Evolutionary conservation across 202 grass and related monocot genomes (phyloP), one percentile per base, ranked within the genome.

Genomic region (Schoenoplectus triqueter): DNA sequence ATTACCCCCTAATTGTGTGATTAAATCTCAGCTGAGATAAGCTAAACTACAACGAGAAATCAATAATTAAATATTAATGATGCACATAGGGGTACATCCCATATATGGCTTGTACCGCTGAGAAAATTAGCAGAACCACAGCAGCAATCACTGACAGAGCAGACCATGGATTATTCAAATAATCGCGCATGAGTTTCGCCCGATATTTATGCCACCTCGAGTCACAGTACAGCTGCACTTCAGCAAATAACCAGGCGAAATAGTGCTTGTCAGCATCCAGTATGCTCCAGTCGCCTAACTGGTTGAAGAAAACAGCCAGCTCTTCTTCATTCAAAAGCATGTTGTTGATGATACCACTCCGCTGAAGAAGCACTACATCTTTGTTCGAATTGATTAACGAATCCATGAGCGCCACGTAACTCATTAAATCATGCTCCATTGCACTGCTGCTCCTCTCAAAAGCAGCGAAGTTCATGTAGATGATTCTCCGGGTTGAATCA

Each of bases 161-260:
- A 39, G 91, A 86, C 88, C 91, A 93, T 0, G 91, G 91, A 76
- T 93, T 93, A 56, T 89, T 88, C 64, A 90, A 90, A 85, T 90
- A 93, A 61, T 93, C 91, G 18, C 88, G 91, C 70, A 64, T 84
- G 9, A 93, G 79, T 67, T 88, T 81, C 21, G 88, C 86, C 42
- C 88, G 88, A 84, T 93, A 89, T 0, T 89, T 45, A 69, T 88
- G 89, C 91, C 91, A 93, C 77, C 88, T 88, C 0, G 77, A 85
- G 0, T 89, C 86, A 41, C 81, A 74, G 81, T 93, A 82, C 39
- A 0, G 55, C 42, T 31, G 3, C 3, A 93, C 91, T 39, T 87
- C 88, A 2, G 84, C 20, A 54, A 86, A 72, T 46, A 93, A 41
- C 1, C 18, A 84, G 10, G 45, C 81, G 69, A 90, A 90, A 66